Conservation (phyloP, 2,329 filamentous ascomycete species). For the Fusarium concolor region DNA sequence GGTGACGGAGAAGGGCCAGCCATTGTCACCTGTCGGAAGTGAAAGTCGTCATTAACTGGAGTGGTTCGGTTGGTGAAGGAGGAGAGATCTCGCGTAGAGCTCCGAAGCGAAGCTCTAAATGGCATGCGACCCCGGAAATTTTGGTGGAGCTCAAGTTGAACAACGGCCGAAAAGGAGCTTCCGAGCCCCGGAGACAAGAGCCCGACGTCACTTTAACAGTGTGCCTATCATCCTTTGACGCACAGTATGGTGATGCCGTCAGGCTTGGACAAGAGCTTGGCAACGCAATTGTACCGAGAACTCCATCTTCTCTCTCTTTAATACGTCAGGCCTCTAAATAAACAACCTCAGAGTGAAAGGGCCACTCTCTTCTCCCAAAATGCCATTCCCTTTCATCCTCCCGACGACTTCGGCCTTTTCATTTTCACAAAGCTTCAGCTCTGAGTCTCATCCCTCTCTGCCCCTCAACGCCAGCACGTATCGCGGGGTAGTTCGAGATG, state of each 20-base stretch:
- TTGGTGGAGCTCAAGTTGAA: slow-evolving; percentile 35
- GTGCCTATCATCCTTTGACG: fast-evolving
- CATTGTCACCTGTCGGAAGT: slow-evolving; percentile 56
- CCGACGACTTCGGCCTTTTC: slow-evolving; percentile 91
- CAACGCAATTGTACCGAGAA: slow-evolving; percentile 22
- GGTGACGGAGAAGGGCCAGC: slow-evolving; percentile 65
- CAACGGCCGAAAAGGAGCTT: slow-evolving; percentile 36
- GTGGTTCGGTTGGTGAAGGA: slow-evolving; percentile 18
- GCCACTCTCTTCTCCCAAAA: slow-evolving; percentile 54
- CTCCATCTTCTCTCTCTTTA: not conserved
- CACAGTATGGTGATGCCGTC: slow-evolving; percentile 44
- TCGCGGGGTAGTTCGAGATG: slow-evolving; percentile 83
- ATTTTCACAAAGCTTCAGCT: slow-evolving; percentile 81
- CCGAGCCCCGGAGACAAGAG: slow-evolving; percentile 42
- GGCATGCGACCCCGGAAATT: slow-evolving; percentile 37
- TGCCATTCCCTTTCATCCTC: slow-evolving; percentile 91
- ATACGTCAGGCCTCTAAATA: not conserved
- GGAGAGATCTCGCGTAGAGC: slow-evolving; percentile 25
- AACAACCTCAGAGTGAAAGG: not conserved
- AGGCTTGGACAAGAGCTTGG: slow-evolving; percentile 39
- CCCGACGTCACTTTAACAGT: slow-evolving; percentile 25
- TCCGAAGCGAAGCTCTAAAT: slow-evolving; percentile 30
- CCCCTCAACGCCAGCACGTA: slow-evolving; percentile 84
- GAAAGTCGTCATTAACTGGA: slow-evolving; percentile 37
- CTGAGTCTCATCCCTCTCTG: slow-evolving; percentile 88